Evolutionary conservation across 129 eudicot genomes (phyloP), one percentile per base, ranked within the genome.

Genomic region (Mikania micrantha): DNA sequence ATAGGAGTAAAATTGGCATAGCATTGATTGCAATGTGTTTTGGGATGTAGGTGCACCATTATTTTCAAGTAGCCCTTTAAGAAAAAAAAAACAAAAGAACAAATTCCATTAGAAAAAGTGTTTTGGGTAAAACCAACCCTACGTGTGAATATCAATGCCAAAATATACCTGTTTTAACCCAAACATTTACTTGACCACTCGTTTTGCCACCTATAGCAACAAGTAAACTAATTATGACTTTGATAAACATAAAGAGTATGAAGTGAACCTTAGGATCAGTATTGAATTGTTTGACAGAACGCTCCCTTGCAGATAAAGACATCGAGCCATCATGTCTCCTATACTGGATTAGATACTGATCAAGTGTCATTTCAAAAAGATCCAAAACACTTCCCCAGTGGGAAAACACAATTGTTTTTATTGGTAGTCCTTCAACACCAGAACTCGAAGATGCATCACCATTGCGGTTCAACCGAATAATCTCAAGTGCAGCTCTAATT

Each of bases 261-360:
- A 76, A 53, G 28, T 64, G 13, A 74, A 91, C 98, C 94, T 91
- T 83, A 28, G 90, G 98, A 75, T 83, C 77, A 1, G 88, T 80
- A 83, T 85, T 88, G 67, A 91, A 91, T 56, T 88, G 94, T 82
- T 89, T 91, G 57, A 91, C 98, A 47, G 94, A 91, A 74, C 72
- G 79, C 81, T 88, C 98, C 75, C 98, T 80, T 49, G 96, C 84
- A 57, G 84, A 64, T 47, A 91, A 77, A 76, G 90, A 67, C 98
- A 91, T 91, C 21, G 94, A 83, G n/a, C 98, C 98, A 72, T 91
- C 98, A 74, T 88, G 98, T 73, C 98, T 88, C 78, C 96, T 75
- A 72, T 85, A 86, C 62, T 42, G 68, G 24, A 92, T 59, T 49
- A 60, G 34, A 59, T 77, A 45, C 53, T 84, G 74, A 27, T 76